Percentiles rank a stretch among this genome's conserved stretches.
Conservation (phyloP, 768 basidiomycete species). For the Chalciporus pseudorubinellus region DNA sequence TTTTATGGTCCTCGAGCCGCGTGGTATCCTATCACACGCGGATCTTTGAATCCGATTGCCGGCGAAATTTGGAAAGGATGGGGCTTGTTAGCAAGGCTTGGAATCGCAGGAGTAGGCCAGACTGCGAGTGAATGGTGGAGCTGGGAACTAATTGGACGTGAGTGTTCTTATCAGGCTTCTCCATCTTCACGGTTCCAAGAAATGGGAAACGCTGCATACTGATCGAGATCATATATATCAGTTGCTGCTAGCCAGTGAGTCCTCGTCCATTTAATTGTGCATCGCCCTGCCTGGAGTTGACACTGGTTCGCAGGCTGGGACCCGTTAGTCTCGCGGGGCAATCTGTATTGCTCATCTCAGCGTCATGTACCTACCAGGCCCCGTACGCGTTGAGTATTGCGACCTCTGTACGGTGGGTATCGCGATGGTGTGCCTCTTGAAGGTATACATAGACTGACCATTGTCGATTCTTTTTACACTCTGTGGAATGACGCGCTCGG, state of each 20-base stretch:
- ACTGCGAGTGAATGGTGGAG: constrained; percentile 96
- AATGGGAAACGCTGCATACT: not conserved
- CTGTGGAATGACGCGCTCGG: not conserved
- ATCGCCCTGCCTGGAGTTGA: not conserved
- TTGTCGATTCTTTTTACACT: not conserved
- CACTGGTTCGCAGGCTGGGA: constrained; percentile 53
- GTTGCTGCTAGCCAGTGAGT: constrained; percentile 55
- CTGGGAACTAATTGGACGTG: constrained; percentile 78
- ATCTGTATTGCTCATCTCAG: constrained; percentile 76
- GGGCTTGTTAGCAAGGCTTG: constrained; percentile 68
- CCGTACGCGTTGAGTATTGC: constrained; percentile 84
- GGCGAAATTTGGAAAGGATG: constrained; percentile 64
- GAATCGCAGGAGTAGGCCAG: constrained; percentile 79
- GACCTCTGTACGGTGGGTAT: constrained; percentile 71
- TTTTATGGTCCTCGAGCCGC: constrained; percentile 65
- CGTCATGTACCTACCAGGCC: constrained; percentile 76
- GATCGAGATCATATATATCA: constrained; percentile 16
- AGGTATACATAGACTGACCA: not conserved
- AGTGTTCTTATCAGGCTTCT: constrained; percentile 3
- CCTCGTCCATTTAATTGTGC: not conserved
- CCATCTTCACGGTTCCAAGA: not conserved
- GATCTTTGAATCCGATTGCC: constrained; percentile 46
- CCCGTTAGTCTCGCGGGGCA: constrained; percentile 83
- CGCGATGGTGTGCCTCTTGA: not conserved
- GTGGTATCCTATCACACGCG: constrained; percentile 52